phyloP scores from a whole-genome alignment of 305 asterid species.

The Fraxinus baroniana region DNA sequence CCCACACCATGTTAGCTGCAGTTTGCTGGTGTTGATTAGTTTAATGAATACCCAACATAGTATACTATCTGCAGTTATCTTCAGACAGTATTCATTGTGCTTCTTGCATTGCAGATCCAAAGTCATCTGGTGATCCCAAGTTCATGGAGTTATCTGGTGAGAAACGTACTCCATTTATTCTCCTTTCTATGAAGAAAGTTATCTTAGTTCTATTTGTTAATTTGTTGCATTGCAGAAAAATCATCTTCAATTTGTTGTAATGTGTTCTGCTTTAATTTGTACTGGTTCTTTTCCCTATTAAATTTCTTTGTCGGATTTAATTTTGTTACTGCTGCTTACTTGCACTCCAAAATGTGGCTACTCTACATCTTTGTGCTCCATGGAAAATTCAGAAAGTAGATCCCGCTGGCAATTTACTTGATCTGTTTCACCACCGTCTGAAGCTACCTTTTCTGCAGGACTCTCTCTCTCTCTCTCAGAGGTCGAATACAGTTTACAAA shows the following conservation, averaged over 20 bases:
- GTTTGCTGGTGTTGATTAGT: not conserved
- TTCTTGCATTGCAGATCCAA: conserved; percentile 67
- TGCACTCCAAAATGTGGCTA: not conserved
- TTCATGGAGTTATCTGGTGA: conserved; percentile 76
- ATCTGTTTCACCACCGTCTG: not conserved
- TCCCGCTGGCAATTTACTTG: not conserved
- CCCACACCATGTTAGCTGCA: not conserved
- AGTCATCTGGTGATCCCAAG: conserved; percentile 76
- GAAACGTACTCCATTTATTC: conserved; percentile 33
- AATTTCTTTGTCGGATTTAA: not conserved
- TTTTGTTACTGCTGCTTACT: conserved; percentile 11
- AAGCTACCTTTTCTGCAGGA: not conserved
- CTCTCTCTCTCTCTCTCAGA: not conserved
- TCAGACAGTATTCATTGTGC: conserved; percentile 1
- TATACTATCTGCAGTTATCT: not conserved
- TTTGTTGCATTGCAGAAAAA: conserved; percentile 12
- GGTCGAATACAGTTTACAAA: not conserved
- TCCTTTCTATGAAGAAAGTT: conserved; percentile 11
- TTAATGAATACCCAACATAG: not conserved
- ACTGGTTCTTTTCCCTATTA: not conserved
- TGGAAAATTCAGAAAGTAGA: not conserved
- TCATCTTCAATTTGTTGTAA: not conserved
- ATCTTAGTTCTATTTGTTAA: conserved; percentile 15
- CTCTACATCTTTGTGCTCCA: not conserved
- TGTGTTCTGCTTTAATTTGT: conserved; percentile 1